Percentiles rank a stretch among this genome's conserved stretches.
These are phyloP conservation scores for Diaporthe longicolla DNA, from an alignment of 2,329 filamentous ascomycete species.

Conservation along the genomic window DNA sequence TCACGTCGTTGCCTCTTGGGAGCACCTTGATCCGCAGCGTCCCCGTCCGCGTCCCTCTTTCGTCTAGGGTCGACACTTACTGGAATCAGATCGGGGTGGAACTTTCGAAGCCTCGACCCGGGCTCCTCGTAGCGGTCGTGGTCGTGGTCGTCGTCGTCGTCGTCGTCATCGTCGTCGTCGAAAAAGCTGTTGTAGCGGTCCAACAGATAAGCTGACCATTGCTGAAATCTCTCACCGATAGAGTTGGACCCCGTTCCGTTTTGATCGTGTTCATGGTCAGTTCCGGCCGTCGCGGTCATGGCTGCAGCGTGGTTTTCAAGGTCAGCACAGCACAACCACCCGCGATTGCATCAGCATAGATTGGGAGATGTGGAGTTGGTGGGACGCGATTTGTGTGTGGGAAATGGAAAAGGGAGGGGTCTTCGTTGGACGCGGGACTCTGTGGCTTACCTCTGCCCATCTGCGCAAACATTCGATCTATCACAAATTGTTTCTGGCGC, in stretches of 20 bases:
- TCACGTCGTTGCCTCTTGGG: neutral
- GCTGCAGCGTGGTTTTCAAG: conserved; percentile 12
- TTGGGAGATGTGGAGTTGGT: no score
- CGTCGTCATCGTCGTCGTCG: conserved; percentile 8
- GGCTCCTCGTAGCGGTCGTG: neutral
- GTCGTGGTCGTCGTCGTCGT: conserved; percentile 11
- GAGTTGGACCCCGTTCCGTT: neutral
- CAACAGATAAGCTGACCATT: conserved; percentile 4
- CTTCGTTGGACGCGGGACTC: no score
- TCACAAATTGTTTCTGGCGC: conserved; percentile 50
- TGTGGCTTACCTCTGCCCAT: conserved; percentile 38
- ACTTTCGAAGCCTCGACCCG: conserved; percentile 35
- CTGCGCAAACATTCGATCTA: conserved; percentile 43
- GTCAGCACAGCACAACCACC: neutral
- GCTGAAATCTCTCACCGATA: neutral
- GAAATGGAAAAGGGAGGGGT: neutral
- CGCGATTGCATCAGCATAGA: no score
- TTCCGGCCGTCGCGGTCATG: neutral
- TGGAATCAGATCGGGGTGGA: conserved; percentile 23
- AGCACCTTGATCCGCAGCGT: neutral
- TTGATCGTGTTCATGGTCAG: neutral
- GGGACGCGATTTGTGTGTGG: neutral
- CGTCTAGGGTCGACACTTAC: conserved; percentile 4
- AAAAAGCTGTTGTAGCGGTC: neutral
- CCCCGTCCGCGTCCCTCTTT: conserved; percentile 1